Evolutionary conservation across 1,284 basidiomycete species (phyloP).

Genomic region (Malassezia sp.): DNA sequence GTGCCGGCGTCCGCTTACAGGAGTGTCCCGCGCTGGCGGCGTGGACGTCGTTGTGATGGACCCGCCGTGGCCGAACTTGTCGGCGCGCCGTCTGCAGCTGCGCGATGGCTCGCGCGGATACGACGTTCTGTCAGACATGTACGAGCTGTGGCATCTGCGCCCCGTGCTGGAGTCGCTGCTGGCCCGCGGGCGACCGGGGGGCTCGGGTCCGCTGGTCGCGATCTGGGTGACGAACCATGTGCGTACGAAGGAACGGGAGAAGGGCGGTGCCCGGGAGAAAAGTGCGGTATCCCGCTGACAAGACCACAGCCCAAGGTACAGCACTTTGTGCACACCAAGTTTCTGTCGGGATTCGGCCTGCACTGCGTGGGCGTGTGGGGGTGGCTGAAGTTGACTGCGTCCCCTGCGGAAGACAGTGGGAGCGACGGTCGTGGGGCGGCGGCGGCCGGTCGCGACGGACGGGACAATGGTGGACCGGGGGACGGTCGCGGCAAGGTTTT

Average conservation of each 20-base stretch:
- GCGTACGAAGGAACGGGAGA: too few relatives aligned
- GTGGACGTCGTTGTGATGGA: slow-evolving; percentile 16
- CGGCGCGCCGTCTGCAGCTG: slow-evolving; percentile 8
- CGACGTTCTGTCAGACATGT: slow-evolving; percentile 12
- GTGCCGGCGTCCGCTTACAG: too few relatives aligned
- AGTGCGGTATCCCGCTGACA: too few relatives aligned
- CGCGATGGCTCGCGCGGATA: slow-evolving; percentile 4
- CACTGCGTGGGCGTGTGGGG: slow-evolving; percentile 6
- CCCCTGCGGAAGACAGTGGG: too few relatives aligned
- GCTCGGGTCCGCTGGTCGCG: slow-evolving; percentile 13
- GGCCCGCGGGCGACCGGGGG: too few relatives aligned
- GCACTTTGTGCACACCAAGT: slow-evolving; percentile 14
- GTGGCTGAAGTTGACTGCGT: slow-evolving; percentile 17
- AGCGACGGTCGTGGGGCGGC: too few relatives aligned
- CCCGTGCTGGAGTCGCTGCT: slow-evolving; percentile 13
- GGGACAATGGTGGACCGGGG: too few relatives aligned
- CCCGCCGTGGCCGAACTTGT: slow-evolving; percentile 19
- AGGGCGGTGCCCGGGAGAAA: too few relatives aligned
- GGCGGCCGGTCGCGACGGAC: too few relatives aligned
- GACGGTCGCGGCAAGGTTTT: too few relatives aligned
- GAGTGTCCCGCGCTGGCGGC: slow-evolving; percentile 1
- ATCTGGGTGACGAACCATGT: slow-evolving; percentile 19
- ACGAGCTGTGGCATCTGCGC: slow-evolving; percentile 18
- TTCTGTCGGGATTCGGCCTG: slow-evolving; percentile 11
- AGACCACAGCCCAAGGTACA: slow-evolving; percentile 12